Evolutionary conservation across 2,329 filamentous ascomycete species (phyloP).

Genomic region (Neurospora sp.): DNA sequence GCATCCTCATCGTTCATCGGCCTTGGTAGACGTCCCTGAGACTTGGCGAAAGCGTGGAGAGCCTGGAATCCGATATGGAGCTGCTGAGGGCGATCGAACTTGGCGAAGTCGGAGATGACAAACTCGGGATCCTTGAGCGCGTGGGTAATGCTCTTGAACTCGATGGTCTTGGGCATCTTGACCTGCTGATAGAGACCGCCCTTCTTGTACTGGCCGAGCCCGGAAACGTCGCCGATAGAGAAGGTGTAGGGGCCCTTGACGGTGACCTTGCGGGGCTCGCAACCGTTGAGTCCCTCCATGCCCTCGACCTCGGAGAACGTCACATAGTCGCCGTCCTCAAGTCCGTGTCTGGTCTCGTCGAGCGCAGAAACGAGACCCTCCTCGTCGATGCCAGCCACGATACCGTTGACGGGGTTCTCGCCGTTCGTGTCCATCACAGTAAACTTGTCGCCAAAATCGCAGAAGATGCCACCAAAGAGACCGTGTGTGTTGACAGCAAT

Average conservation of each 20-base stretch:
- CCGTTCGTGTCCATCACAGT: conserved; percentile 82
- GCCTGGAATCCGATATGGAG: conserved; percentile 90
- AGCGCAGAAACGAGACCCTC: conserved; percentile 85
- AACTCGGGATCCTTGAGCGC: conserved; percentile 82
- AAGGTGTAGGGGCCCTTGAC: conserved; percentile 97
- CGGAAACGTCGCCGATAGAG: conserved; percentile 87
- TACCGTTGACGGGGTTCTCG: conserved; percentile 78
- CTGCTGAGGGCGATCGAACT: conserved; percentile 89
- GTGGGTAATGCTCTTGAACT: conserved; percentile 73
- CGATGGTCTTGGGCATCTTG: conserved; percentile 92
- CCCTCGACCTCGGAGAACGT: conserved; percentile 90
- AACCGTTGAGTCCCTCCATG: conserved; percentile 77
- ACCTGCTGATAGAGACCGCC: conserved; percentile 91
- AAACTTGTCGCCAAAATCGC: conserved; percentile 93
- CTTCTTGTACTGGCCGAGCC: conserved; percentile 74
- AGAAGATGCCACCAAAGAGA: conserved; percentile 91
- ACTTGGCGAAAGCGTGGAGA: conserved; percentile 72
- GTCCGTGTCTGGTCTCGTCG: conserved; percentile 87
- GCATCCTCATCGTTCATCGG: conserved; percentile 83
- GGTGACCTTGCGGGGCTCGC: conserved; percentile 78
- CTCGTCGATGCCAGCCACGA: conserved; percentile 81
- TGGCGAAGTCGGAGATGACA: conserved; percentile 89
- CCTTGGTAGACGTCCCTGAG: conserved; percentile 64
- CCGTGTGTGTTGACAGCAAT: conserved; percentile 84
- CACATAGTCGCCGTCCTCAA: conserved; percentile 94